phyloP scores from a whole-genome alignment of 768 basidiomycete genomes.

The Collybiopsis luxurians region DNA sequence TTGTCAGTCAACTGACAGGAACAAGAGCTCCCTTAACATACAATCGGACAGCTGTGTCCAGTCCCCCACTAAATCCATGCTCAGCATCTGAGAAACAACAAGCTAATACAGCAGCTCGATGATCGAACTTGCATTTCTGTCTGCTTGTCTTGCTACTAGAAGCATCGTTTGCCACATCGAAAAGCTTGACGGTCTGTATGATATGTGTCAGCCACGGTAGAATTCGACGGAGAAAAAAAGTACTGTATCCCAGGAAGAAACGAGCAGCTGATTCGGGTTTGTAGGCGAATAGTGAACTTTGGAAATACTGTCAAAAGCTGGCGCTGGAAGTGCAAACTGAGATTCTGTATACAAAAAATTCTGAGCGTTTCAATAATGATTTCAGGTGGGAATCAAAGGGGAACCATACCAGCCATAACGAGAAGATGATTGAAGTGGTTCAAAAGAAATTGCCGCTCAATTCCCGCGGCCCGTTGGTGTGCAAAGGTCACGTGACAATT shows the following conservation, averaged over 20 bases:
- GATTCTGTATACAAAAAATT: neutral
- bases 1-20: neutral
- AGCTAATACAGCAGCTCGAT: constrained; percentile 86
- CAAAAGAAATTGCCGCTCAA: too few species aligned
- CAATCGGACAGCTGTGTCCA: constrained; percentile 84
- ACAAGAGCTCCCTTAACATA: constrained; percentile 35
- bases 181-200: constrained; percentile 34
- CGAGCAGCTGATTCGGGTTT: constrained; percentile 75
- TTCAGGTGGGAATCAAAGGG: neutral
- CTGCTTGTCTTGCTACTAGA: constrained; percentile 55
- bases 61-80: constrained; percentile 80
- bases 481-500: too few species aligned
- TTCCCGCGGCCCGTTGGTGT: too few species aligned
- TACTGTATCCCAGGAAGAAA: constrained; percentile 88
- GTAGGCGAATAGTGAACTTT: constrained; percentile 78
- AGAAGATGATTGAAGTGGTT: neutral
- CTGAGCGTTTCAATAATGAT: neutral
- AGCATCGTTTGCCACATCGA: constrained; percentile 56
- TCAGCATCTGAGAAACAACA: constrained; percentile 67
- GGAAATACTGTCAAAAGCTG: constrained; percentile 86
- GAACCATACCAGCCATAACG: constrained; percentile 6
- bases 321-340: constrained; percentile 45
- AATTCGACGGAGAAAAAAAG: constrained; percentile 16
- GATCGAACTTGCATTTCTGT: constrained; percentile 79
- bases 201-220: constrained; percentile 2